A percentile compares a stretch with the other conserved stretches of the same genome.
phyloP scores from a whole-genome alignment of 2,329 filamentous ascomycete genomes.

The Trichoderma arundinaceum region DNA sequence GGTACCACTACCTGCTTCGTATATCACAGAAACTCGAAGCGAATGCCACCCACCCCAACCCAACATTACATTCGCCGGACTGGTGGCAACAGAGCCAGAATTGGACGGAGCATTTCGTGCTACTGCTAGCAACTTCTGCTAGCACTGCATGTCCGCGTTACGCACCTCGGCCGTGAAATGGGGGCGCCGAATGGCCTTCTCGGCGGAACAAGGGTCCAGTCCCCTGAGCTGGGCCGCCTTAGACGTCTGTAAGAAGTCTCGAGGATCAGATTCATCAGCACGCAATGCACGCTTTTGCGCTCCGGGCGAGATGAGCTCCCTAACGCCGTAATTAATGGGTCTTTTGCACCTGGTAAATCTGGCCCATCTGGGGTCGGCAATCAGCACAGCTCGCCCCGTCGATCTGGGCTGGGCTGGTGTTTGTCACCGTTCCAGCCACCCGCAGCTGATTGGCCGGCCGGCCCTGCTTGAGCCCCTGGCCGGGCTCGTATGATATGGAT shows the following conservation, averaged over 20 bases:
- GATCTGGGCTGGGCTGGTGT: slow-evolving; percentile 21
- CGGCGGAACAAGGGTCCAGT: background rate
- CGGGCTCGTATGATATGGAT: slow-evolving; percentile 28
- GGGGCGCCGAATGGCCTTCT: background rate
- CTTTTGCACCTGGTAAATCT: slow-evolving; percentile 6
- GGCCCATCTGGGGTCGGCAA: slow-evolving; percentile 28
- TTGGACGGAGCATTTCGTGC: slow-evolving; percentile 1
- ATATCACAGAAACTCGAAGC: slow-evolving; percentile 13
- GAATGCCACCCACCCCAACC: slow-evolving; percentile 25
- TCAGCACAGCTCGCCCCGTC: slow-evolving; percentile 19
- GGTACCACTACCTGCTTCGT: too few species aligned
- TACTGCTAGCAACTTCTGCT: background rate
- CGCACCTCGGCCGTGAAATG: background rate
- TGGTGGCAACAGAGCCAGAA: background rate
- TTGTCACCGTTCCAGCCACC: slow-evolving; percentile 3
- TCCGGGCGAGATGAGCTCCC: slow-evolving; percentile 6
- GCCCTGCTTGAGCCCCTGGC: background rate
- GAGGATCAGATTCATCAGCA: background rate
- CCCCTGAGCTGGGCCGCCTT: slow-evolving; percentile 7
- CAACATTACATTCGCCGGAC: background rate
- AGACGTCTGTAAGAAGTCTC: background rate
- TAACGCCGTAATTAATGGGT: slow-evolving; percentile 27
- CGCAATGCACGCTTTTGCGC: background rate
- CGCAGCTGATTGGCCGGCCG: slow-evolving; percentile 3
- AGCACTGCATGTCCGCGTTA: too few species aligned